Evolutionary conservation across 169 alveolate genomes (phyloP), one percentile per base, ranked within the genome.

Genomic region (Eimeria sp.): DNA sequence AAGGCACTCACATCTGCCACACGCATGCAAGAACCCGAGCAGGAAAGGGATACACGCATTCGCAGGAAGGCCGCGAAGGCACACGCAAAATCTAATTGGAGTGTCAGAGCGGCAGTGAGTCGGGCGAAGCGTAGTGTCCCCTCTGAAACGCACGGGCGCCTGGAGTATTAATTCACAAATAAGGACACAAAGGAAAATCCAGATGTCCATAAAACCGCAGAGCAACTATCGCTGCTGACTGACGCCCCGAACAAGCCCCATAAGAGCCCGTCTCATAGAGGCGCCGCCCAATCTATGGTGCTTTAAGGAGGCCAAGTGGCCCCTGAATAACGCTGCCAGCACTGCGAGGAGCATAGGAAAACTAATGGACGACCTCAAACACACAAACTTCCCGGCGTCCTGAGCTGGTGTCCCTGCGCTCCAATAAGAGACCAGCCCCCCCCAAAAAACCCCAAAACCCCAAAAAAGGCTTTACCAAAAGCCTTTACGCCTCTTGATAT

Each of bases 261-360:
- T 16, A 13, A 16, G 83, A 34, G 54, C 54, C 83, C 83, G 49
- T 73, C 83, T 73, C 51, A 73, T 40, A 40, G 83, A 34, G 30
- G 83, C 30, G n/a, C 40, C 57, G 83, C 83, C 78, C 78, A 67
- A n/a, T 67, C 43, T 30, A 14, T 30, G 54, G 54, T 40, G 83
- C 54, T 40, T 27, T 27, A 14, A 40, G 83, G 30, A 73, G 83
- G 57, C 54, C 83, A 40, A 16, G 16, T 16, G 83, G 30, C 83
- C 30, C 54, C 57, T 40, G 20, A 73, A 73, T 54, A 73, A 73
- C 83, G 83, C 78, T 73, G 83, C 54, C 51, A 73, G 57, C 83
- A 72, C 83, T 73, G 83, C 83, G 83, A 73, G 54, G 43, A 40
- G 83, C 83, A 40, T 57, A 73, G 30, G 83, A 73, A 73, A 73